phyloP scores from a whole-genome alignment of 2,329 filamentous ascomycete species.

The Trichothecium roseum region DNA sequence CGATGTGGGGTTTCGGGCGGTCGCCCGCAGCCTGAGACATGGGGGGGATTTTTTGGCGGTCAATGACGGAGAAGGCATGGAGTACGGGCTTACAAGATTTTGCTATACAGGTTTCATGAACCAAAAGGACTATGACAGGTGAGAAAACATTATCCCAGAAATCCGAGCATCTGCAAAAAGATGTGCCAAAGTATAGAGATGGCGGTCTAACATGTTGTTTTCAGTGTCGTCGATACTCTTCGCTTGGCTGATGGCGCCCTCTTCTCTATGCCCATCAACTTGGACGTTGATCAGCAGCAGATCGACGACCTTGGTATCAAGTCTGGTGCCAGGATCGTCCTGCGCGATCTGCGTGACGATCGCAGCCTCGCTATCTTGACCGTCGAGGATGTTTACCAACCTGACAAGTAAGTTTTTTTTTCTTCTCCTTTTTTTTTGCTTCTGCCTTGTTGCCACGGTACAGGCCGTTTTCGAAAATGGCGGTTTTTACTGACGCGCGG shows the following conservation, averaged over 20 bases:
- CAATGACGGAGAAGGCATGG: neutral
- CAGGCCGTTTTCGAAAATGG: no score
- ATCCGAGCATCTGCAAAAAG: constrained; percentile 6
- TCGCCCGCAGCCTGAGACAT: constrained; percentile 8
- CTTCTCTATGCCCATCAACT: constrained; percentile 94
- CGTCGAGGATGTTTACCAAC: constrained; percentile 88
- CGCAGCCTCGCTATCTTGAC: constrained; percentile 92
- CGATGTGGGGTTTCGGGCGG: constrained; percentile 8
- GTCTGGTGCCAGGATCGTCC: constrained; percentile 70
- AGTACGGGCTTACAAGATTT: constrained; percentile 6
- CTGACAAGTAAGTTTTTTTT: constrained; percentile 68
- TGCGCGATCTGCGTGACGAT: constrained; percentile 94
- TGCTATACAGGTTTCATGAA: constrained; percentile 74
- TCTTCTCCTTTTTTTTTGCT: no score
- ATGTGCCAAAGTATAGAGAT: no score
- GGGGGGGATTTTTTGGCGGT: neutral
- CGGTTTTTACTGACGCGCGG: constrained; percentile 10
- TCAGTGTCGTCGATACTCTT: constrained; percentile 77
- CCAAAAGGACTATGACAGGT: constrained; percentile 94
- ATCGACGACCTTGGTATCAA: constrained; percentile 70
- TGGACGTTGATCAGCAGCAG: constrained; percentile 68
- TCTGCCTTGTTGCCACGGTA: no score
- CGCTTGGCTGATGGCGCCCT: constrained; percentile 81
- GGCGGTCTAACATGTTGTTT: constrained; percentile 13
- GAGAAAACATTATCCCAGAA: constrained; percentile 24